Conservation (phyloP, 2,329 filamentous ascomycete species). For the Ophiostoma perfectum region DNA sequence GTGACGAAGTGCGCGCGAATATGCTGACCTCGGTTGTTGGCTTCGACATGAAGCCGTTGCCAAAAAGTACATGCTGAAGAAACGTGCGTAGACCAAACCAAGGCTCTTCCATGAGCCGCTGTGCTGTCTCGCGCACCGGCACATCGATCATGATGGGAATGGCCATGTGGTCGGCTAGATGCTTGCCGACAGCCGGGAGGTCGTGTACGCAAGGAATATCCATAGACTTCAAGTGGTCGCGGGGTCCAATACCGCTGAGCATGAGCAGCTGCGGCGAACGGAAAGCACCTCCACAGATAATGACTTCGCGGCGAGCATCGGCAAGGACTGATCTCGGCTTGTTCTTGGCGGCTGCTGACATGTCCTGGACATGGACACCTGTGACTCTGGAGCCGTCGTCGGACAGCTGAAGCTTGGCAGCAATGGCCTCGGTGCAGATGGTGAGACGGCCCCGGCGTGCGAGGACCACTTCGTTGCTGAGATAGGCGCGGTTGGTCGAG, state of each 20-base stretch:
- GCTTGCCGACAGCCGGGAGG: conserved; percentile 30
- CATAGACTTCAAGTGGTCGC: conserved; percentile 24
- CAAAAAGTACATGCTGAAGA: conserved; percentile 31
- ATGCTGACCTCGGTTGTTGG: conserved; percentile 27
- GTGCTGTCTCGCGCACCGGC: conserved; percentile 29
- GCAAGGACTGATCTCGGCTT: conserved; percentile 25
- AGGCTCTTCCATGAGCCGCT: conserved; percentile 25
- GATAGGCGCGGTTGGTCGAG: conserved; percentile 31
- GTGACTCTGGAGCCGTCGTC: conserved; percentile 26
- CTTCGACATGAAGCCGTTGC: conserved; percentile 29
- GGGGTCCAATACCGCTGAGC: conserved; percentile 34
- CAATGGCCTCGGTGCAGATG: conserved; percentile 33
- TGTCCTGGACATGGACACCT: conserved; percentile 28
- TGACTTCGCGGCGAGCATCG: conserved; percentile 31
- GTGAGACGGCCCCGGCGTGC: conserved; percentile 28
- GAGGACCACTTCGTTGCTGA: conserved; percentile 28
- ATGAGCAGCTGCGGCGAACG: conserved; percentile 34
- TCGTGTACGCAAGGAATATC: conserved; percentile 29
- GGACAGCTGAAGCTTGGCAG: conserved; percentile 30
- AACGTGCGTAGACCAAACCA: conserved; percentile 30
- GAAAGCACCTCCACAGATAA: conserved; percentile 32
- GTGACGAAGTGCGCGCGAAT: conserved; percentile 29
- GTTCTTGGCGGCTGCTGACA: not conserved
- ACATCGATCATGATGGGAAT: conserved; percentile 31
- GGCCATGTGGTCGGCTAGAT: conserved; percentile 31